phyloP scores from a whole-genome alignment of 805 yeast genomes.

The Myxozyma udenii region DNA sequence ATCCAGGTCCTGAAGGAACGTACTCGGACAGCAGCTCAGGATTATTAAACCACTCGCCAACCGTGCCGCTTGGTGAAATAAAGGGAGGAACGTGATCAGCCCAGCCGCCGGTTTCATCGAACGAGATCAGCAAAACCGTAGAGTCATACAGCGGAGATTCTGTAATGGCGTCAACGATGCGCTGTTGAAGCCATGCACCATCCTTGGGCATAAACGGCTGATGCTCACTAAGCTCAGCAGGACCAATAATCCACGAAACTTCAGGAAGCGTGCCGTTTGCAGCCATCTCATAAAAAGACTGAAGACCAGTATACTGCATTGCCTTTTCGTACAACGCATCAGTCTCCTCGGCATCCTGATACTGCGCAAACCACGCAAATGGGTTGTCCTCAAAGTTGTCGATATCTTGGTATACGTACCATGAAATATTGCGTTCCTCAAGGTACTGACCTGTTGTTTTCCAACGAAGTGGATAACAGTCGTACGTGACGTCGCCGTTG shows the following conservation, averaged over 20 bases:
- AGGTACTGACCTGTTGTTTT: constrained; percentile 27
- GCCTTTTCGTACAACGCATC: constrained; percentile 23
- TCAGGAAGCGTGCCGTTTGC: constrained; percentile 31
- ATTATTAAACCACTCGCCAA: constrained; percentile 32
- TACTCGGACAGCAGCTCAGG: constrained; percentile 15
- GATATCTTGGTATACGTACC: constrained; percentile 29
- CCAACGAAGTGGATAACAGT: constrained; percentile 31
- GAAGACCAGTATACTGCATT: constrained; percentile 22
- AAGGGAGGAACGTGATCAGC: constrained; percentile 33
- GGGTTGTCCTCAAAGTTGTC: constrained; percentile 30
- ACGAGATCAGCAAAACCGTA: constrained; percentile 31
- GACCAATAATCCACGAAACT: constrained; percentile 29
- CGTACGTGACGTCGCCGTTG: constrained; percentile 16
- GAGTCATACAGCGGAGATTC: constrained; percentile 24
- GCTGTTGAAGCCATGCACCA: constrained; percentile 32
- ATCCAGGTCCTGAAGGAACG: constrained; percentile 34
- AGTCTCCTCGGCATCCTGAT: constrained; percentile 13
- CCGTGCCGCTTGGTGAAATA: constrained; percentile 28
- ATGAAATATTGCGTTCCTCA: constrained; percentile 23
- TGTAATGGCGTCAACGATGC: constrained; percentile 30
- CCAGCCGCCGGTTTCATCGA: constrained; percentile 33
- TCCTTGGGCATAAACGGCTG: constrained; percentile 30
- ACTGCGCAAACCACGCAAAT: constrained; percentile 23
- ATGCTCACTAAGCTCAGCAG: constrained; percentile 31
- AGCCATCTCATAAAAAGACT: constrained; percentile 27